Evolutionary conservation across 495 filamentous ascomycete genomes (phyloP), one percentile per base, ranked within the genome.

Genomic region (Cladorrhinum samala): DNA sequence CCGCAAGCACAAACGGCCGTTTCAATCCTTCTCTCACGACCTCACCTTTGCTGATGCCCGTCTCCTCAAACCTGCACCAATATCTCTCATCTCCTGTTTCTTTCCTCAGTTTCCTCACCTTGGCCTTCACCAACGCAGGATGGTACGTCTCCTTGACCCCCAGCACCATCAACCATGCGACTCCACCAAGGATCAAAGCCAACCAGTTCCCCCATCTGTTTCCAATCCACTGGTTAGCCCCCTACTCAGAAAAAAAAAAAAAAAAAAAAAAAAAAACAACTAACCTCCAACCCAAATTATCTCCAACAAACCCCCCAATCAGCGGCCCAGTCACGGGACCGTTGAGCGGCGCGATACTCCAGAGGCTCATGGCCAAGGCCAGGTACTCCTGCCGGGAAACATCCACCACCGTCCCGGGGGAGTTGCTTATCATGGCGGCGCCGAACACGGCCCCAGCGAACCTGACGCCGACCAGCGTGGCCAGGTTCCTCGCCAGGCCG

Each of bases 391-490:
- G 82, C 17, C 75, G 73, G 24, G 84, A 80, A 49, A 95, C 84
- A 66, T 96, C 91, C 24, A 84, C 81, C 1, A 96, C 77, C 44
- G 89, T 90, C 14, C 90, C 91, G 1, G 91, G 88, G 2, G 84
- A 81, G 57, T 91, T 94, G 3, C 83, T 80, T 16, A 95, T 80
- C 79, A 91, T 85, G 24, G 86, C 87, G 14, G 83, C 80, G 14
- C 89, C 89, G 36, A 85, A 87, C 36, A 91, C 59, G 6, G 89
- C 90, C 76, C 83, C 86, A 53, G 93, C 79, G 56, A 91, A 92
- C 4, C 90, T 71, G 13, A 85, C 77, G 5, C 86, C 71, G 6
- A 94, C 76, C 42, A 93, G 76, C 46, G 79, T 74, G 2, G 71
- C 66, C 11, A 92, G 66, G 19, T 83, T 84, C 20, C 72, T 76